phyloP scores from a whole-genome alignment of 306 rosid genomes.

The Vigna trinervia region DNA sequence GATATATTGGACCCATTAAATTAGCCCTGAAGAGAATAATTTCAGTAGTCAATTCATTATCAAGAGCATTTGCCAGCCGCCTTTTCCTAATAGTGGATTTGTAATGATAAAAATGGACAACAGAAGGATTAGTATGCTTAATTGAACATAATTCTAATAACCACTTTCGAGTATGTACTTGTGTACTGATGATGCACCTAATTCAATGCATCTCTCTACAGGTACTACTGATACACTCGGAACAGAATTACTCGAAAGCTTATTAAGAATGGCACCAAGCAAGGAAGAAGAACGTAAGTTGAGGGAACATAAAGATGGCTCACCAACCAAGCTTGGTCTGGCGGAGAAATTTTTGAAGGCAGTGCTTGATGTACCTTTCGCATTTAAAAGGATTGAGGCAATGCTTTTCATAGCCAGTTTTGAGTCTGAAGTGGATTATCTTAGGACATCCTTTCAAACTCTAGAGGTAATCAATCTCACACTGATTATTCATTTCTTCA shows the following conservation, averaged over 20 bases:
- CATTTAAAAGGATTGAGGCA: constrained; percentile 84
- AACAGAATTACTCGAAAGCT: constrained; percentile 82
- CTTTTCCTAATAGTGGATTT: neutral
- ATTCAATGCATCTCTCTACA: constrained; percentile 44
- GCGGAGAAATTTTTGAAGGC: constrained; percentile 95
- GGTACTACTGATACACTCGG: constrained; percentile 91
- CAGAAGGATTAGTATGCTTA: neutral
- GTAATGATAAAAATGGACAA: neutral
- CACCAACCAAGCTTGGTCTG: constrained; percentile 78
- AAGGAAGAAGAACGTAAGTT: constrained; percentile 90
- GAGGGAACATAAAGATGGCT: constrained; percentile 75
- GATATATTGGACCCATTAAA: constrained; percentile 2
- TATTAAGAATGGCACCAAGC: constrained; percentile 96
- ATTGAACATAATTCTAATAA: neutral
- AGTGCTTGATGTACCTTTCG: constrained; percentile 84
- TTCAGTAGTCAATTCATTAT: neutral
- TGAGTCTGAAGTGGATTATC: constrained; percentile 88
- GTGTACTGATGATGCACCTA: neutral
- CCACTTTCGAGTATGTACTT: neutral
- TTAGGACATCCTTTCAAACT: constrained; percentile 74
- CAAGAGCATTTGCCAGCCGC: neutral
- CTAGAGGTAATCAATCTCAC: constrained; percentile 65
- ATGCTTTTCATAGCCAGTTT: constrained; percentile 92
- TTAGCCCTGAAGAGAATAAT: neutral
- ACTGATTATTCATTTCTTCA: neutral